Evolutionary conservation across 495 filamentous ascomycete species (phyloP), one percentile per base, ranked within the genome.

Genomic region (Penicillium mononematosum): DNA sequence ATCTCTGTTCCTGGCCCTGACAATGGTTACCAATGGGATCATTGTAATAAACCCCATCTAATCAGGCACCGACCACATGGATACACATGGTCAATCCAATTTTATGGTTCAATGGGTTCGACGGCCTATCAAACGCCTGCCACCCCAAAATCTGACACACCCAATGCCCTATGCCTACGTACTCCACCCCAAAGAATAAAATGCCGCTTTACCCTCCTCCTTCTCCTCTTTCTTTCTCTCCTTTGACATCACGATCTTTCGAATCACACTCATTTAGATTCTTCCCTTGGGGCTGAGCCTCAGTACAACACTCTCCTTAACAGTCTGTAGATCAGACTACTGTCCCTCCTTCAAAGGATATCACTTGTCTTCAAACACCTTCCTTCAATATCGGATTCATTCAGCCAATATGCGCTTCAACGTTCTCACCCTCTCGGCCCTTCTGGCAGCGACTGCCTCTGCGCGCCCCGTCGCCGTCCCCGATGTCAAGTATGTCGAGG

Each of bases 351-450:
- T 39, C 34, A 9, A 36, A 31, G 22, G 20, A 52, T 17, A 5
- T 29, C n/a, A 42, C 38, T 36, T 36, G 22, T 41, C 34, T 16
- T 20, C 46, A 17, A 53, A 46, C 27, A 45, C 52, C 16, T 27
- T 42, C 34, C 25, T 47, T 29, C 14, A 41, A 39, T 51, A 16
- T 31, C 50, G 25, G 25, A 44, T 47, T 25, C 10, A 25, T 22
- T n/a, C 34, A 45, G 43, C 53, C 53, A 55, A 55, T 31, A 55
- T 55, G 53, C 53, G 43, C 32, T 55, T 55, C 53, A 53, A 53
- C 38, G 25, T 41, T 42, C 20, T 41, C 43, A 24, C 16, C 44
- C 32, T 39, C 42, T 46, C 44, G 32, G 53, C 44, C 34, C 44
- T 55, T 29, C 19, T 55, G 53, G 53, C 53, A 38, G 5, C 12